Base-by-base conservation (phyloP, 805 yeast genomes). In the Candida golubevii region DNA sequence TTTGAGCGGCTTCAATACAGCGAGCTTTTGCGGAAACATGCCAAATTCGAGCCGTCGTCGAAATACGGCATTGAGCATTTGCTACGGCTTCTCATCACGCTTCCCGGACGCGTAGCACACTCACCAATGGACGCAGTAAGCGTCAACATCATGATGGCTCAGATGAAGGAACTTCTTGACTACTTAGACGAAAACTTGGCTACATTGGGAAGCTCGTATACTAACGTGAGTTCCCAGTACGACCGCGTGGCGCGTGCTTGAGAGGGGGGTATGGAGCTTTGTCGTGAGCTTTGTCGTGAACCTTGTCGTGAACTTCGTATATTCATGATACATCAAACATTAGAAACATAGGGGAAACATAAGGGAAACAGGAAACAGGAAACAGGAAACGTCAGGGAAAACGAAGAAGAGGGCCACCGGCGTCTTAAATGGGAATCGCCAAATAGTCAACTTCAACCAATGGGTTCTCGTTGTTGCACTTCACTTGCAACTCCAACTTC, bases 91-190 rank as follows among this genome's bases (percentile, higher is more conserved):
- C 70, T 89, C 51, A 83, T 87, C 12, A 72, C 86, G 1, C 65
- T 93, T 36, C 98, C 99, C 0, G 93, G 88, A 9, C 66, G 89
- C n/a, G 75, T 90, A 42, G 76, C 88, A 0, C 83, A 82, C 50
- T 81, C 96, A 1, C 67, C 81, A 8, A 85, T 89, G 89, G 97
- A 89, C 55, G 72, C 77, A n/a, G 83, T 81, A 46, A 80, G 89
- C 42, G 66, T 84, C 6, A 71, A 69, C 7, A 74, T 75, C 13
- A 62, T 88, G 47, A 71, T 79, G 47, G 69, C 65, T 8, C 79
- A 82, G 47, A 55, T 83, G 45, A 83, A 78, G 43, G 74, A 65
- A 26, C 65, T 88, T 13, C 60, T 85, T 47, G 60, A 61, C 42
- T 87, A 66, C 62, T 53, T 88, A 43, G 72, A 73, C 26, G 65